phyloP scores from a whole-genome alignment of 805 yeast genomes.

The Pichia occidentalis region DNA sequence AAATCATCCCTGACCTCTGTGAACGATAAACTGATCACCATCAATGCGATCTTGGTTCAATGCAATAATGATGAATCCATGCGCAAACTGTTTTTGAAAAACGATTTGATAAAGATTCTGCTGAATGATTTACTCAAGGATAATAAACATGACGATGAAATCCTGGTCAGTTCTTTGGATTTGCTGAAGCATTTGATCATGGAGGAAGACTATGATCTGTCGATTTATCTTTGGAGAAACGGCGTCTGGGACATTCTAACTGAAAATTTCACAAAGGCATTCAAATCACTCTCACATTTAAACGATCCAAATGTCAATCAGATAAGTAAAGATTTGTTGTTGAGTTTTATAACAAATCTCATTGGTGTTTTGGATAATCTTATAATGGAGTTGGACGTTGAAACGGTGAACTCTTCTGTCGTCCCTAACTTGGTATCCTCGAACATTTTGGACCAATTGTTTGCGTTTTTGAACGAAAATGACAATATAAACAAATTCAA shows the following conservation, averaged over 20 bases:
- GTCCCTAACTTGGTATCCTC: conserved; percentile 19
- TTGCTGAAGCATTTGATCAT: conserved; percentile 70
- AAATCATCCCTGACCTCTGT: conserved; percentile 46
- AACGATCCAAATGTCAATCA: conserved; percentile 22
- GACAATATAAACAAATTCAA: conserved; percentile 33
- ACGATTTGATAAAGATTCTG: conserved; percentile 57
- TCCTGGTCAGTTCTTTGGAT: conserved; percentile 76
- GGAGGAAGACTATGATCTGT: conserved; percentile 84
- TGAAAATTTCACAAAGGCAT: conserved; percentile 44
- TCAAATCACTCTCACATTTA: conserved; percentile 41
- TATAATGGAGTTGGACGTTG: conserved; percentile 51
- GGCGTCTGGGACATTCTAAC: conserved; percentile 64
- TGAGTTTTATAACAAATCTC: conserved; percentile 63
- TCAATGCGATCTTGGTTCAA: conserved; percentile 63
- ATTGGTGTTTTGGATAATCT: conserved; percentile 62
- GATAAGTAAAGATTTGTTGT: conserved; percentile 39
- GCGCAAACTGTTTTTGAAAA: conserved; percentile 61
- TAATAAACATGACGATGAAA: conserved; percentile 64
- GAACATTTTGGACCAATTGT: conserved; percentile 25
- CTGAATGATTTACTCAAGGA: conserved; percentile 44
- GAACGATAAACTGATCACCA: conserved; percentile 72
- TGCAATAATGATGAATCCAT: conserved; percentile 43
- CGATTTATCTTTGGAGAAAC: conserved; percentile 68
- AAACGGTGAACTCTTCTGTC: conserved; percentile 33
- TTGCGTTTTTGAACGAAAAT: conserved; percentile 15